Base-by-base conservation (phyloP, 1,284 basidiomycete genomes). In the Cryptococcus floricola region DNA sequence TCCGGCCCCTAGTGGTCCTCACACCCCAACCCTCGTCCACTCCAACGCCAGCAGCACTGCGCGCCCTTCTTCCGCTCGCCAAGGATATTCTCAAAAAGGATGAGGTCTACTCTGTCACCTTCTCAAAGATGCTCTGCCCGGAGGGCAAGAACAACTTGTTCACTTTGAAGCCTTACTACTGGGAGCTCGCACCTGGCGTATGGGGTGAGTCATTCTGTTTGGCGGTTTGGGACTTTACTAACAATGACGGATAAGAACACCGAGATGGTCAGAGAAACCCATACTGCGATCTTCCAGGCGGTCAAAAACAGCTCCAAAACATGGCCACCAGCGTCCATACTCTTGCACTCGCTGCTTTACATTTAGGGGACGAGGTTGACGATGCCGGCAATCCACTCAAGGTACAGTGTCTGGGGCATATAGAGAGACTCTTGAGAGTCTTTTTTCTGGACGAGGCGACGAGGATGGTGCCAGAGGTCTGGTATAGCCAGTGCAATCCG, bases 381-480 rank as follows among this genome's bases (percentile, higher is more conserved):
- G 41, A 42, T 8, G 16, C n/a, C 3, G 31, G 31, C 7, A 34
- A 34, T 8, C 31, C 31, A 1, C 19, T 62, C 16, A 39, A 23
- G 19, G 42, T 42, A 28, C 46, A 44, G 13, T 62, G 56, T 41
- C 13, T 48, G 13, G 31, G 31, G 10, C 52, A 50, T 28, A 62
- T 63, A 1, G 52, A 62, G 13, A 39, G 56, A 38, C 56, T 70
- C 0, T 46, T 72, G 25, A 38, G 53, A 23, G 59, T 57, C 18
- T 72, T 72, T 61, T 72, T 69, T 57, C 14, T 70, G 16, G 61
- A 67, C 49, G 52, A 52, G 6, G 60, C 59, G 18, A 70, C 68
- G 28, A 53, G 52, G 48, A 70, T 72, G 69, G 41, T 58, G 25
- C 69, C 70, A 27, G 58, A 67, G 49, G 61, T 70, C 14, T 48